Base-by-base conservation (phyloP, 1,284 basidiomycete species). In the Termitomyces sp. region DNA sequence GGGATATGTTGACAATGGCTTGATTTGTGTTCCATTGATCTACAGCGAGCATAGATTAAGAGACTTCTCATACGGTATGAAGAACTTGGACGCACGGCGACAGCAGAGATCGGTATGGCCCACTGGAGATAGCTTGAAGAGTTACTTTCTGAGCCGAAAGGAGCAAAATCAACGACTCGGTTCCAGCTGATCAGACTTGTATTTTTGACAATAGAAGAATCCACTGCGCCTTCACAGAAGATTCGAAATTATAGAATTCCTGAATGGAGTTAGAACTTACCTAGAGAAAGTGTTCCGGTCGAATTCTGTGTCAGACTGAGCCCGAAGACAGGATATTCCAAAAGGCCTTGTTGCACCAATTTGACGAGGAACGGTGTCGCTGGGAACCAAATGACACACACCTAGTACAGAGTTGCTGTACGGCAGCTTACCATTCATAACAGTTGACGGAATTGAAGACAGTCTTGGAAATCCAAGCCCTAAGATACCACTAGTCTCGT, bases 81-180 rank as follows among this genome's bases (percentile, higher is more conserved):
- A 33, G 38, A 31, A 56, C 45, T 17, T 36, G 7, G 7, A 63
- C 76, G 52, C 61, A 92, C 84, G 33, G 79, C 75, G 48, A 93
- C 74, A 26, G 72, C 71, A 0, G 76, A 68, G 39, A 95, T 68
- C 5, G 81, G 80, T 49, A 93, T 79, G 0, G 83, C 79, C 92
- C 92, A 95, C 59, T 88, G 86, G 31, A 94, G 75, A 64, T 94
- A 94, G 60, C 83, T 86, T 0, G 88, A 83, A 13, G 73, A 66
- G 60, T 83, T 85, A 56, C 70, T 77, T 56, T 81, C 78, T 1
- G 69, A 66, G 3, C 72, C 74, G 54, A 86, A 73, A 2, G 88
- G 88, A 28, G 82, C 74, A 64, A 91, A 91, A 9, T 88, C 79
- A 15, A 83, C 79, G 1, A 91, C 86, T 50, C 81, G 77, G 59